These are phyloP conservation scores for Auriscalpium orientale DNA, from an alignment of 768 basidiomycete species.

Conservation along the genomic window DNA sequence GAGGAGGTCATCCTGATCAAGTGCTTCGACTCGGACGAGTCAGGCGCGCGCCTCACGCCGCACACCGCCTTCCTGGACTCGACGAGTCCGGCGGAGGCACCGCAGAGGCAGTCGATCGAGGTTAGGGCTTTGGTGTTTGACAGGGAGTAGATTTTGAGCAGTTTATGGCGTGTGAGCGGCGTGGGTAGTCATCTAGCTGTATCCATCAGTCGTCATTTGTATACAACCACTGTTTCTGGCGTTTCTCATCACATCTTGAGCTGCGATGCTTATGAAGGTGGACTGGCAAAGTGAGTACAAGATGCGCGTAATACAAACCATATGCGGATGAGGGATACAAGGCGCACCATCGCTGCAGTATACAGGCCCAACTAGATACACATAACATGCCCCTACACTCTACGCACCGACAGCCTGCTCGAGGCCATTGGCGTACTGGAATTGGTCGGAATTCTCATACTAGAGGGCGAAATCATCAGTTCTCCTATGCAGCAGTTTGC, in stretches of 20 bases:
- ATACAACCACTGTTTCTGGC: background rate
- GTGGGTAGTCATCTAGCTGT: background rate
- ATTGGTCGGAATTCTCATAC: constrained; percentile 77
- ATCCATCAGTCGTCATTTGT: background rate
- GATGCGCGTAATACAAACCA: background rate
- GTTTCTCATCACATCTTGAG: background rate
- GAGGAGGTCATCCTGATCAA: constrained; percentile 27
- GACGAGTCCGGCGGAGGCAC: constrained; percentile 27
- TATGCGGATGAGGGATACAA: background rate
- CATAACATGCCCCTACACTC: constrained; percentile 15
- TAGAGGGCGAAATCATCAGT: constrained; percentile 18
- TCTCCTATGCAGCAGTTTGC: too few relatives aligned
- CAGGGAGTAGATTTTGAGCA: constrained; percentile 19
- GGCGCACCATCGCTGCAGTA: background rate
- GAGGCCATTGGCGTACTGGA: constrained; percentile 66
- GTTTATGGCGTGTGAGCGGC: background rate
- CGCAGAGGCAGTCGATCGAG: constrained; percentile 37
- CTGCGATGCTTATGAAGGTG: background rate
- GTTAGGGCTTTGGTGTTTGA: constrained; percentile 38
- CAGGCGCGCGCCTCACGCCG: constrained; percentile 34
- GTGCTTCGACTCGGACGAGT: constrained; percentile 35
- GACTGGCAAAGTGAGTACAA: background rate
- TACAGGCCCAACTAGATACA: background rate
- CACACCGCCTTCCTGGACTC: constrained; percentile 35
- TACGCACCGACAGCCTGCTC: constrained; percentile 15